phyloP scores from a whole-genome alignment of 192 early-diverging fungal genomes.

The Entomortierella parvispora region DNA sequence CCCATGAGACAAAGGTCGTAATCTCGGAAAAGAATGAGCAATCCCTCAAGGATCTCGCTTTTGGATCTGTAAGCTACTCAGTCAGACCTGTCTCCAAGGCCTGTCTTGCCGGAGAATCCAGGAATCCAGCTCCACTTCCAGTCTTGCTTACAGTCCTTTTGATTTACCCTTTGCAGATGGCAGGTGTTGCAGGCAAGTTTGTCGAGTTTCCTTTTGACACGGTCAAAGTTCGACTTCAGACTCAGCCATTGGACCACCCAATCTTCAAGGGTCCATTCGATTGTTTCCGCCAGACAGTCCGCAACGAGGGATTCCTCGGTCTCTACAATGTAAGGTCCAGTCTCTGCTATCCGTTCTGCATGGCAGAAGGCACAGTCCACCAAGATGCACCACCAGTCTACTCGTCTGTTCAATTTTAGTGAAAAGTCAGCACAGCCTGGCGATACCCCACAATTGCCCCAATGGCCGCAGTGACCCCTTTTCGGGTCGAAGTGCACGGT shows the following conservation, averaged over 20 bases:
- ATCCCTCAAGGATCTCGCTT: slow-evolving; percentile 47
- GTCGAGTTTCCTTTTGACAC: slow-evolving; percentile 98
- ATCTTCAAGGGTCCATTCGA: slow-evolving; percentile 83
- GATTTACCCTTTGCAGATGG: slow-evolving; percentile 60
- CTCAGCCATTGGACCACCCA: slow-evolving; percentile 70
- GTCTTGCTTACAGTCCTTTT: background rate
- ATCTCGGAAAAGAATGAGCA: slow-evolving; percentile 52
- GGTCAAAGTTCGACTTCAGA: slow-evolving; percentile 93
- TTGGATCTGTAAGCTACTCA: slow-evolving; percentile 41
- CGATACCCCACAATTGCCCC: background rate
- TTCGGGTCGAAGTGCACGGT: no score
- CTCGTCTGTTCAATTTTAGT: no score
- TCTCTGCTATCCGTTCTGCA: background rate
- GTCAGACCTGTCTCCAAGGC: background rate
- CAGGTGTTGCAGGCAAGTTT: slow-evolving; percentile 91
- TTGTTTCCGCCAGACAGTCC: slow-evolving; percentile 80
- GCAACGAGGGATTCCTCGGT: slow-evolving; percentile 81
- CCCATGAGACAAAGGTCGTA: slow-evolving; percentile 40
- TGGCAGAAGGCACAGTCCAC: background rate
- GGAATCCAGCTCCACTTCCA: background rate
- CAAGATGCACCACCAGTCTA: background rate
- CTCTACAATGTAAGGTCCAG: slow-evolving; percentile 85
- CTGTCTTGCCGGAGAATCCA: no score
- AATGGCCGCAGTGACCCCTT: background rate
- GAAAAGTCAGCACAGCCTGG: no score